These are phyloP conservation scores for Xylariaceae sp. DNA, from an alignment of 2,329 filamentous ascomycete genomes.

Conservation along the genomic window DNA sequence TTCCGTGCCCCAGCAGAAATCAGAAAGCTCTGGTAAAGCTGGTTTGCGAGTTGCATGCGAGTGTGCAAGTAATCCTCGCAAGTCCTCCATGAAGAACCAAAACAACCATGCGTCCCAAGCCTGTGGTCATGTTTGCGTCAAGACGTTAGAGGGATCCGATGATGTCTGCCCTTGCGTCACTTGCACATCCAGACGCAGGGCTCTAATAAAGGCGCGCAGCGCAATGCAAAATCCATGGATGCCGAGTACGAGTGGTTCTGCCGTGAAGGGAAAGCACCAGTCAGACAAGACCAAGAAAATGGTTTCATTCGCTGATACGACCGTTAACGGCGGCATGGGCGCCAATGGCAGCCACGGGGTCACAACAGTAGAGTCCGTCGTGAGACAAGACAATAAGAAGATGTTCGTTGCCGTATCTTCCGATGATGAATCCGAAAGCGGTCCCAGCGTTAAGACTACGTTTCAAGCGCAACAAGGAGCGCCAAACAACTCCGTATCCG, in stretches of 20 bases:
- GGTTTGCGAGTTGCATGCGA: slow-evolving; percentile 6
- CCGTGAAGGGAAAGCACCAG: slow-evolving; percentile 7
- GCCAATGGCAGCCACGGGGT: slow-evolving; percentile 2
- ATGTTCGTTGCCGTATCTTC: neutral
- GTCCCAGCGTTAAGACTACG: slow-evolving; percentile 7
- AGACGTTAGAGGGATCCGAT: slow-evolving; percentile 24
- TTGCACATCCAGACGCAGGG: slow-evolving; percentile 29
- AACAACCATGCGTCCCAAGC: neutral
- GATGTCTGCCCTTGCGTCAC: slow-evolving; percentile 34
- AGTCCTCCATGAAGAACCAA: slow-evolving; percentile 30
- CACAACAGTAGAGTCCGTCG: neutral
- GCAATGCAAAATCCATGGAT: too few relatives aligned
- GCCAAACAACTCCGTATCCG: neutral
- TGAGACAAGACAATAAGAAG: neutral
- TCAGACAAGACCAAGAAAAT: slow-evolving; percentile 10
- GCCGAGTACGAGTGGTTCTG: neutral
- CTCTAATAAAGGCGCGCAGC: slow-evolving; percentile 25
- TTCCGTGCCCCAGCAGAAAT: slow-evolving; percentile 42
- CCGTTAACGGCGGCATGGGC: neutral
- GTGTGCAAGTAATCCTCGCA: slow-evolving; percentile 24
- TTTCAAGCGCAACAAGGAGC: slow-evolving; percentile 1
- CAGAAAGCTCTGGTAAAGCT: slow-evolving; percentile 15
- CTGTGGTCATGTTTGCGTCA: too few relatives aligned
- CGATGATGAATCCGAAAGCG: neutral
- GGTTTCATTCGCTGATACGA: slow-evolving; percentile 10